Percentiles rank a stretch among this genome's conserved stretches.
Conservation (phyloP, 805 yeast species). For the Yarrowia phangngaensis region DNA sequence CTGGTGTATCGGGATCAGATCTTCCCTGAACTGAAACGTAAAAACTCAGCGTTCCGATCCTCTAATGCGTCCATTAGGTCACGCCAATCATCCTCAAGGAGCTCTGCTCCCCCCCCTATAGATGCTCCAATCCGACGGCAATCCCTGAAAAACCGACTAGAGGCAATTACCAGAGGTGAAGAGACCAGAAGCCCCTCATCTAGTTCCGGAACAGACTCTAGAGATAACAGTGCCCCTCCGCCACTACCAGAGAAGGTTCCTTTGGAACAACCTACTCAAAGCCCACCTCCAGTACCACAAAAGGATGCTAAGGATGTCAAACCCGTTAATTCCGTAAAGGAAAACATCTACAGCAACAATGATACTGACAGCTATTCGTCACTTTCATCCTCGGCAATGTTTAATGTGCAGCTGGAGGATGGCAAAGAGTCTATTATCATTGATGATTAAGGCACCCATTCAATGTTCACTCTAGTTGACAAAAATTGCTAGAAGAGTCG, state of each 20-base stretch:
- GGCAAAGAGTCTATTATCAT: constrained; percentile 20
- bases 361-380: constrained; percentile 18
- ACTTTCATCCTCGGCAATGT: constrained; percentile 20
- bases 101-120: neutral
- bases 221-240: constrained; percentile 1
- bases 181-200: neutral
- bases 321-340: neutral
- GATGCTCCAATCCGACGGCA: constrained; percentile 14
- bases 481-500: too few species aligned
- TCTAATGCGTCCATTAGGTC: constrained; percentile 19
- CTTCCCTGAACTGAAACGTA: constrained; percentile 57
- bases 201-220: neutral
- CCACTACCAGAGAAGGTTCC: constrained; percentile 7
- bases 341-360: constrained; percentile 9
- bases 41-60: constrained; percentile 30
- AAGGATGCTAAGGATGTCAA: constrained; percentile 4
- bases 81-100: constrained; percentile 11
- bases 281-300: constrained; percentile 12
- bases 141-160: constrained; percentile 22
- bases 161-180: constrained; percentile 11
- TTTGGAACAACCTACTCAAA: too few species aligned
- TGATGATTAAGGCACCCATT: too few species aligned
- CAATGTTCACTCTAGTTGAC: too few species aligned
- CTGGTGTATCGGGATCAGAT: constrained; percentile 56
- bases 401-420: constrained; percentile 21